phyloP scores from a whole-genome alignment of 2,329 filamentous ascomycete species.

The Fusarium dimerum region DNA sequence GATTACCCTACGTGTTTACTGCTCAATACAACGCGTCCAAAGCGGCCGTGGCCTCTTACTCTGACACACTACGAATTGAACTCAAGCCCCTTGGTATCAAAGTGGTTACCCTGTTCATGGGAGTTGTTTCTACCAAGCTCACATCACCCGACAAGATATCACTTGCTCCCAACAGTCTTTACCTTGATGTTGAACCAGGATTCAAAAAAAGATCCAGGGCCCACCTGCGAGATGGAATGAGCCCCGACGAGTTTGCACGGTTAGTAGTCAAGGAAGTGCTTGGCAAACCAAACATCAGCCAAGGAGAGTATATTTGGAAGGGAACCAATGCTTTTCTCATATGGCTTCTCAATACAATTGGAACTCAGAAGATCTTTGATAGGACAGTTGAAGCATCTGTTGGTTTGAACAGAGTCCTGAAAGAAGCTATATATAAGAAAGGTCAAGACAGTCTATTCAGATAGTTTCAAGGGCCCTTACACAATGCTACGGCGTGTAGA shows the following conservation, averaged over 20 bases:
- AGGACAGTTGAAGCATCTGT: background rate
- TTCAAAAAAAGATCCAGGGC: slow-evolving; percentile 1
- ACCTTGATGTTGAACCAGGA: background rate
- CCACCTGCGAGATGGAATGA: slow-evolving; percentile 4
- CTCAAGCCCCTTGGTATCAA: slow-evolving; percentile 8
- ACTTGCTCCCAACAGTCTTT: slow-evolving; percentile 7
- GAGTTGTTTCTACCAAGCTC: slow-evolving; percentile 6
- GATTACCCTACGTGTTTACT: slow-evolving; percentile 3
- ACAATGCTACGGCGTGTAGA: too few species aligned
- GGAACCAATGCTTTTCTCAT: slow-evolving; percentile 1
- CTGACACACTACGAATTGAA: slow-evolving; percentile 11
- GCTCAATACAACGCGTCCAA: slow-evolving; percentile 10
- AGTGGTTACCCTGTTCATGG: slow-evolving; percentile 13
- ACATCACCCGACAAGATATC: slow-evolving; percentile 4
- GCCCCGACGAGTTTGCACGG: slow-evolving; percentile 4
- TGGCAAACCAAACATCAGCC: background rate
- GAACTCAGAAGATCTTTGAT: slow-evolving; percentile 10
- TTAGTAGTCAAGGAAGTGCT: slow-evolving; percentile 1
- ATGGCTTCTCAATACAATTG: slow-evolving; percentile 6
- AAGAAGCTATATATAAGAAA: background rate
- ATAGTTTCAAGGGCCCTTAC: too few species aligned
- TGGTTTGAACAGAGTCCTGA: background rate
- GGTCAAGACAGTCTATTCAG: background rate
- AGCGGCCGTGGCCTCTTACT: slow-evolving; percentile 8
- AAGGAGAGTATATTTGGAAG: slow-evolving; percentile 6